Conservation (phyloP, 257 asterid species). For the Coffea eugenioides region DNA sequence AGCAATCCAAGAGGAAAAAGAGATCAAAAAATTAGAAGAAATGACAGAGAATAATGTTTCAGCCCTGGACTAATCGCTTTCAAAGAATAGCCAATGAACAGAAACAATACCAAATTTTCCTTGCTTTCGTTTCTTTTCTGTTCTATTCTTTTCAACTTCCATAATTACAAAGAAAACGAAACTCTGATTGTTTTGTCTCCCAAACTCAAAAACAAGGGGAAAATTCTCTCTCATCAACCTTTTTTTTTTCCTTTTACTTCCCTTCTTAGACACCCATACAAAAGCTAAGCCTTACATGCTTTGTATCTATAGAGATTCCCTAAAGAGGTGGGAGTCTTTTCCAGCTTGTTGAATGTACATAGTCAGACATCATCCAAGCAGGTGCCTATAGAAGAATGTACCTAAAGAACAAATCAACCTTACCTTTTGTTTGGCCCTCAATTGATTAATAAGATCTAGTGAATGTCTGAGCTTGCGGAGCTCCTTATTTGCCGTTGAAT, state of each 20-base stretch:
- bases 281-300: neutral
- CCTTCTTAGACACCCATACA: neutral
- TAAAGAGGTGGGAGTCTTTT: neutral
- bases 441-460: slow-evolving; percentile 49
- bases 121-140: neutral
- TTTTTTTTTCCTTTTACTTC: neutral
- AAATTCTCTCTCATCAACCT: neutral
- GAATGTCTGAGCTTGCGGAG: slow-evolving; percentile 69
- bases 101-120: neutral
- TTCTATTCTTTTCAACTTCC: neutral
- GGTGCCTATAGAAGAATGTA: neutral
- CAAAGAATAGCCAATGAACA: neutral
- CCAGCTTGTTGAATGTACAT: neutral
- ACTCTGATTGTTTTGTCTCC: neutral
- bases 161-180: neutral
- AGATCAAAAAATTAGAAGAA: neutral
- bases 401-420: neutral
- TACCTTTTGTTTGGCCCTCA: slow-evolving; percentile 79
- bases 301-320: neutral
- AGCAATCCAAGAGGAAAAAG: neutral
- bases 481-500: slow-evolving; percentile 80
- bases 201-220: neutral
- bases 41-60: neutral
- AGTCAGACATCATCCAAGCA: neutral
- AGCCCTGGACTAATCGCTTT: neutral